A percentile compares a stretch with the other conserved stretches of the same genome.
Evolutionary conservation across 164 flowering plant genomes (phyloP).

Genomic region (Liquidambar formosana): DNA sequence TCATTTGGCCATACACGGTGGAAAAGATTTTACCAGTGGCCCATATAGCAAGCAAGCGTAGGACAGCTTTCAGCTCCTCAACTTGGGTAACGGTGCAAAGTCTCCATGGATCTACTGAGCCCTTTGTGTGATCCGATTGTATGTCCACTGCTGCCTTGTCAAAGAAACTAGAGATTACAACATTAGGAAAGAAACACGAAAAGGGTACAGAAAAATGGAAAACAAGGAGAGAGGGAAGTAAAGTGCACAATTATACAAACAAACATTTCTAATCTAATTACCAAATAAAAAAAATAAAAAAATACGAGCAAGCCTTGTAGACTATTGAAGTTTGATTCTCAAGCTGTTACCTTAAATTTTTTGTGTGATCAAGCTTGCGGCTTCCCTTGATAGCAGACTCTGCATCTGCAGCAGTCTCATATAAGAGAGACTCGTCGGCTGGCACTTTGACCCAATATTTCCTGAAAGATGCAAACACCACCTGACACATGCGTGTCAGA

Average conservation of each 20-base stretch:
- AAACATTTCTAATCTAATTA: no score
- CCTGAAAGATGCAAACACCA: constrained; percentile 38
- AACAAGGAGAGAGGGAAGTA: no score
- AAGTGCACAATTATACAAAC: no score
- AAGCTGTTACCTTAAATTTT: constrained; percentile 30
- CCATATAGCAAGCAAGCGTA: constrained; percentile 65
- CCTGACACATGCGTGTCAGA: constrained; percentile 42
- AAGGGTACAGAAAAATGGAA: no score
- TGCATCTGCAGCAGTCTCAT: constrained; percentile 33
- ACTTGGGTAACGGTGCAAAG: constrained; percentile 77
- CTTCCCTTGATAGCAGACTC: constrained; percentile 44
- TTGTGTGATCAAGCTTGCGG: constrained; percentile 51
- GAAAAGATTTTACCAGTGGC: constrained; percentile 61
- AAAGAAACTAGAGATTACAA: constrained; percentile 47
- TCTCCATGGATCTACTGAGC: constrained; percentile 47
- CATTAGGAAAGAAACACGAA: not conserved
- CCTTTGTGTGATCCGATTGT: constrained; percentile 39
- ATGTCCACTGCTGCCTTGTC: constrained; percentile 70
- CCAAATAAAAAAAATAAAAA: no score
- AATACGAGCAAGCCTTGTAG: no score
- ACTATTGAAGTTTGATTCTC: not conserved
- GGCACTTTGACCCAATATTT: constrained; percentile 35
- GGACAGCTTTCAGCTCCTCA: constrained; percentile 65
- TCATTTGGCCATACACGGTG: constrained; percentile 60
- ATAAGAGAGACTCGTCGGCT: constrained; percentile 34